Conservation (phyloP, 2,329 filamentous ascomycete species). For the Trichoderma atroviride region DNA sequence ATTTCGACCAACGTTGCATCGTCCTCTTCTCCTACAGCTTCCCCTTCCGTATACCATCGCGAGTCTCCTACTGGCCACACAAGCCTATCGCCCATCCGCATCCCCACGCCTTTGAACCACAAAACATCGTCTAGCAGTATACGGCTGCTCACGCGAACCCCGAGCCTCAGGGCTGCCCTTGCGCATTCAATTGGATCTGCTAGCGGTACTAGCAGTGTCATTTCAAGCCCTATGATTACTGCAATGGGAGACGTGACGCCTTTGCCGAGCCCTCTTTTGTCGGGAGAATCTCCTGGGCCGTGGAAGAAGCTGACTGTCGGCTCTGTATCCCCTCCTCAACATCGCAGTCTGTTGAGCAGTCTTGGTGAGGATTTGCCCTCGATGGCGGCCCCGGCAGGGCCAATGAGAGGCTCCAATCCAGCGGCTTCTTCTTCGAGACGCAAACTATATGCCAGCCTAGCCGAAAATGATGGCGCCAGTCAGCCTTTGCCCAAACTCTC, state of each 20-base stretch:
- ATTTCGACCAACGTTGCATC: slow-evolving; percentile 44
- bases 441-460: slow-evolving; percentile 53
- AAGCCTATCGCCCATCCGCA: slow-evolving; percentile 37
- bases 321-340: slow-evolving; percentile 47
- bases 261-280: slow-evolving; percentile 73
- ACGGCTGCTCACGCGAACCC: slow-evolving; percentile 59
- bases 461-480: slow-evolving; percentile 41
- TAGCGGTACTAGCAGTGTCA: slow-evolving; percentile 65
- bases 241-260: slow-evolving; percentile 80
- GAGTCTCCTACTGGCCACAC: slow-evolving; percentile 44
- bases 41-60: slow-evolving; percentile 33
- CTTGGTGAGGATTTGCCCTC: slow-evolving; percentile 45
- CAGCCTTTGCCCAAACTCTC: slow-evolving; percentile 26
- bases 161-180: slow-evolving; percentile 62
- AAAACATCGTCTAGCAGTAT: slow-evolving; percentile 42
- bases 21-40: slow-evolving; percentile 25
- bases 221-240: slow-evolving; percentile 73
- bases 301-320: slow-evolving; percentile 60
- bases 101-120: slow-evolving; percentile 35
- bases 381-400: slow-evolving; percentile 56
- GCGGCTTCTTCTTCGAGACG: slow-evolving; percentile 59
- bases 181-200: slow-evolving; percentile 45
- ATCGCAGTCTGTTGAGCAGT: slow-evolving; percentile 33
- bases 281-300: slow-evolving; percentile 65
- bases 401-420: slow-evolving; percentile 51